phyloP scores from a whole-genome alignment of 2,329 filamentous ascomycete genomes.

The Pseudovirgaria hyperparasitica region DNA sequence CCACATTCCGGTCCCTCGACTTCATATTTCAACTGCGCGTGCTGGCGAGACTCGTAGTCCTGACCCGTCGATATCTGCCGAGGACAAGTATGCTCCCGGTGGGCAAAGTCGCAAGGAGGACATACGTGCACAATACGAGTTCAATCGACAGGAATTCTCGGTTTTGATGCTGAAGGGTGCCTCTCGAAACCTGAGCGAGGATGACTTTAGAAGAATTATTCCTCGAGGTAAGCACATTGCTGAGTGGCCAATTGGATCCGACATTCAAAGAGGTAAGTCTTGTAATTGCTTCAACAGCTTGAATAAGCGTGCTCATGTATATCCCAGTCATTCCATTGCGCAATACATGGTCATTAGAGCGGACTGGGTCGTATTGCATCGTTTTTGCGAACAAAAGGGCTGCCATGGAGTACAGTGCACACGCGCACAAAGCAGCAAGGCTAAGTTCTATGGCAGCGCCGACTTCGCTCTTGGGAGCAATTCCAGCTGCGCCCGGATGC shows the following conservation, averaged over 20 bases:
- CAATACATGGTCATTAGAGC: conserved; percentile 49
- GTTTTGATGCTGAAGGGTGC: too few species aligned
- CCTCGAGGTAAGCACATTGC: conserved; percentile 51
- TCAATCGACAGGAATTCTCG: too few species aligned
- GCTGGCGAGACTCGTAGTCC: too few species aligned
- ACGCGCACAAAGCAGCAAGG: conserved; percentile 38
- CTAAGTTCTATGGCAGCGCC: conserved; percentile 29
- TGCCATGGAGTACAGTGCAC: conserved; percentile 48
- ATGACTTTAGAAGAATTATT: conserved; percentile 59
- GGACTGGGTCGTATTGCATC: conserved; percentile 54
- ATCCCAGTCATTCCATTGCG: conserved; percentile 48
- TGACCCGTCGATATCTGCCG: too few species aligned
- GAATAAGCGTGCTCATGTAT: conserved; percentile 4
- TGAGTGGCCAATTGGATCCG: conserved; percentile 46
- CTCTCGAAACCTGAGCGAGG: conserved; percentile 47
- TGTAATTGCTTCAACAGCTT: conserved; percentile 3
- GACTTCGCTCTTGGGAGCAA: conserved; percentile 26
- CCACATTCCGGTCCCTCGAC: conserved; percentile 10
- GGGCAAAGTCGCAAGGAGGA: too few species aligned
- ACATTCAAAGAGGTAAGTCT: conserved; percentile 43
- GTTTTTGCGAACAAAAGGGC: conserved; percentile 50
- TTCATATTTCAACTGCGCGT: too few species aligned
- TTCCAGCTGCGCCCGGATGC: conserved; percentile 30
- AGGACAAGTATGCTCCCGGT: too few species aligned
- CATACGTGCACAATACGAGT: too few species aligned